phyloP scores from a whole-genome alignment of 441 rosid species.

The Cnidoscolus chayamansa region DNA sequence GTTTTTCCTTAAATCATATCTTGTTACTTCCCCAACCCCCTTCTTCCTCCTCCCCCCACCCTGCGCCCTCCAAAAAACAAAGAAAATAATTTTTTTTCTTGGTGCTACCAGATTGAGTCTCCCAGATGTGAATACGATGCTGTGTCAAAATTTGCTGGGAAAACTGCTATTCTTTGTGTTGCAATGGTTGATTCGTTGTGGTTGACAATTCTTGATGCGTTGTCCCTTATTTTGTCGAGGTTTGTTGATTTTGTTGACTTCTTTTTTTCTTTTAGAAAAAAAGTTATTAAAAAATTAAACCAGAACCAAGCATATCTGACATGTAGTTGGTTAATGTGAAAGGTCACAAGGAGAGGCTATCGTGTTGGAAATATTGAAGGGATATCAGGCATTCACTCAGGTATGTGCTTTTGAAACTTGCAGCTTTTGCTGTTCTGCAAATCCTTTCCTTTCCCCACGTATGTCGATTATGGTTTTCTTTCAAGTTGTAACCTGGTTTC shows the following conservation, averaged over 20 bases:
- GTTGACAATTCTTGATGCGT: conserved; percentile 93
- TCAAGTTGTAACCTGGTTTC: neutral
- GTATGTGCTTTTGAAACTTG: conserved; percentile 39
- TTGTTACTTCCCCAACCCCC: neutral
- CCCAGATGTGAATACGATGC: conserved; percentile 78
- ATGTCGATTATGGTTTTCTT: conserved; percentile 9
- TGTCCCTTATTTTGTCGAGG: conserved; percentile 94
- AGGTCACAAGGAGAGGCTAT: conserved; percentile 99
- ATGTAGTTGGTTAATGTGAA: conserved; percentile 31
- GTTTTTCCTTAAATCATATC: conserved; percentile 19
- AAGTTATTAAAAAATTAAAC: neutral
- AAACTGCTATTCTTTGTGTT: conserved; percentile 75
- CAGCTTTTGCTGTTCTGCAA: conserved; percentile 13
- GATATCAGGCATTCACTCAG: conserved; percentile 99
- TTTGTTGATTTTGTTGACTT: conserved; percentile 28
- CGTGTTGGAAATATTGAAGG: conserved; percentile 93
- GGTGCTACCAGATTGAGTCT: conserved; percentile 75
- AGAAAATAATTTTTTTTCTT: conserved; percentile 22
- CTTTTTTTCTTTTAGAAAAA: conserved; percentile 10
- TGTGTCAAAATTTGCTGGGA: conserved; percentile 54
- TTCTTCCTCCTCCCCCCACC: neutral
- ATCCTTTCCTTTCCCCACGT: conserved; percentile 11
- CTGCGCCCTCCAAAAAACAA: neutral
- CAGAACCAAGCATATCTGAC: conserved; percentile 28
- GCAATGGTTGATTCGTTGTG: conserved; percentile 97